phyloP scores from a whole-genome alignment of 306 rosid genomes.

The Glycine latifolia region DNA sequence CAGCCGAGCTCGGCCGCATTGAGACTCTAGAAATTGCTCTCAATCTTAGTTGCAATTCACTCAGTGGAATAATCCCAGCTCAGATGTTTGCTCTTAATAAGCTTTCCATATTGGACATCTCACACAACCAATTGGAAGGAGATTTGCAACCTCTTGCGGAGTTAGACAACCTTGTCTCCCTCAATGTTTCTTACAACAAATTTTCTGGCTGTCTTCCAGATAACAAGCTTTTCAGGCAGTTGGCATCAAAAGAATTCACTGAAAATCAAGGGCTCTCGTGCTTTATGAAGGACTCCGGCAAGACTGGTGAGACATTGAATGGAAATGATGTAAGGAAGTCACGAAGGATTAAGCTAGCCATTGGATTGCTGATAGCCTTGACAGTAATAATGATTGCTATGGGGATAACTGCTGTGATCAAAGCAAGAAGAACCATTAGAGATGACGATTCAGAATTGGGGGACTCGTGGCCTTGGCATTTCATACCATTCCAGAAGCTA shows the following conservation, averaged over 20 bases:
- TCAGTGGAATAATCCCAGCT: constrained; percentile 75
- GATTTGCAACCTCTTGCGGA: constrained; percentile 66
- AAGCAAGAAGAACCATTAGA: constrained; percentile 63
- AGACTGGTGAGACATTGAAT: constrained; percentile 43
- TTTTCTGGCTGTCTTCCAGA: constrained; percentile 85
- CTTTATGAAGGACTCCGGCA: constrained; percentile 57
- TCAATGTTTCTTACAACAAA: constrained; percentile 84
- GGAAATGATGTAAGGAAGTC: constrained; percentile 55
- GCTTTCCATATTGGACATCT: constrained; percentile 84
- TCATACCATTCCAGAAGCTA: constrained; percentile 94
- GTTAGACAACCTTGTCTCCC: constrained; percentile 83
- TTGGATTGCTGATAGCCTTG: constrained; percentile 72
- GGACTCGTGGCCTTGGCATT: constrained; percentile 90
- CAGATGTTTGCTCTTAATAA: constrained; percentile 77
- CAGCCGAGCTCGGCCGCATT: constrained; percentile 66
- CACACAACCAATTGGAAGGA: constrained; percentile 86
- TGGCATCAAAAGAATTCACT: constrained; percentile 67
- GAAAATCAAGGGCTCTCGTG: constrained; percentile 86
- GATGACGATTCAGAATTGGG: constrained; percentile 86
- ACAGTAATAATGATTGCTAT: constrained; percentile 73
- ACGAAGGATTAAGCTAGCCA: constrained; percentile 71
- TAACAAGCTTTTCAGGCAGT: constrained; percentile 81
- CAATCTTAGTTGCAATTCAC: constrained; percentile 80
- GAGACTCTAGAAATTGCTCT: constrained; percentile 83
- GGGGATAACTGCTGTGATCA: constrained; percentile 83